Evolutionary conservation across 306 rosid species (phyloP).

Genomic region (Vicia sativa): DNA sequence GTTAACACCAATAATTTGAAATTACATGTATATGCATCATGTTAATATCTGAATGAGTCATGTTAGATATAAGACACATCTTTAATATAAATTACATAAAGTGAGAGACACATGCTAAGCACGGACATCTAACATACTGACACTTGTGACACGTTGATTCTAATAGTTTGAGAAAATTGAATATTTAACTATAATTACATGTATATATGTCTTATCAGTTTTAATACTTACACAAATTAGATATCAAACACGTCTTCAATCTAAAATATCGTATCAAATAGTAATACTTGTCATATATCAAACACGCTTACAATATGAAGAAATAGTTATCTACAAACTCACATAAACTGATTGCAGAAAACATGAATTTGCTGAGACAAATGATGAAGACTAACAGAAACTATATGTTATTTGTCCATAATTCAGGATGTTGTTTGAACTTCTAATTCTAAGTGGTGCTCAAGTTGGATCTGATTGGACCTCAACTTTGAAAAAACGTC

Average conservation of each 20-base stretch:
- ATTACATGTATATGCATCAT: not conserved
- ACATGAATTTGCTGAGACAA: not conserved
- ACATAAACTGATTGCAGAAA: not conserved
- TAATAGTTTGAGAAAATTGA: too few species aligned
- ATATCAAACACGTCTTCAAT: not conserved
- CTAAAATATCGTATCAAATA: not conserved
- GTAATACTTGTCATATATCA: not conserved
- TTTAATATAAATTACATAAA: too few species aligned
- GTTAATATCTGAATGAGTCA: not conserved
- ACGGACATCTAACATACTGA: not conserved
- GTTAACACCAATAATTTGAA: not conserved
- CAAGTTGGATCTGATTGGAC: constrained; percentile 99
- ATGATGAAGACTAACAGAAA: constrained; percentile 35
- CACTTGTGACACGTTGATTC: not conserved
- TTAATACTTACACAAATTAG: too few species aligned
- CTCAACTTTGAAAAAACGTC: constrained; percentile 88
- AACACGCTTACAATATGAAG: not conserved
- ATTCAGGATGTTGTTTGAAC: constrained; percentile 82
- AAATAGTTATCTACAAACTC: not conserved
- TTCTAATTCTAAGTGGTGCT: constrained; percentile 84
- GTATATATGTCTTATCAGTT: too few species aligned
- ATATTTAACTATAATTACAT: too few species aligned
- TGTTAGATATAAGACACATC: not conserved
- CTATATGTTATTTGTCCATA: constrained; percentile 15
- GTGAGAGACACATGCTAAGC: not conserved